Percentiles rank a stretch among this genome's conserved stretches.
phyloP scores from a whole-genome alignment of 768 basidiomycete genomes.

The Tephrocybe sp. region DNA sequence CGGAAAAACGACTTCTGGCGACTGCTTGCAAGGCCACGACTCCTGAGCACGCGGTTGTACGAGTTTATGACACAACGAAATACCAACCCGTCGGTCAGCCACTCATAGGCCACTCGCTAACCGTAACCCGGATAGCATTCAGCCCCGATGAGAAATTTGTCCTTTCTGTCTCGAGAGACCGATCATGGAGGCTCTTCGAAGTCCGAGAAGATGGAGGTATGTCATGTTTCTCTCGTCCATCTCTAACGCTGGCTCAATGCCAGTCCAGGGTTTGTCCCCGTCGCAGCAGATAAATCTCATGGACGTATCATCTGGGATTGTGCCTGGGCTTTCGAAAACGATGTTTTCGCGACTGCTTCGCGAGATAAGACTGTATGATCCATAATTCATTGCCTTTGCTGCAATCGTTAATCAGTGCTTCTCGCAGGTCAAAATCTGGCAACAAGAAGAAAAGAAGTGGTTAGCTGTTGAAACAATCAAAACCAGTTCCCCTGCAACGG shows the following conservation, averaged over 20 bases:
- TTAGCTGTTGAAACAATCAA: conserved; percentile 57
- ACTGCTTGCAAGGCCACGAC: conserved; percentile 89
- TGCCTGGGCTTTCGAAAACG: conserved; percentile 75
- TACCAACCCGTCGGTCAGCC: conserved; percentile 73
- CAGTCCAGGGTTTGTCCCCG: conserved; percentile 56
- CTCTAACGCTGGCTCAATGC: not conserved
- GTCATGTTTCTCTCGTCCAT: not conserved
- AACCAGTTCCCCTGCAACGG: conserved; percentile 75
- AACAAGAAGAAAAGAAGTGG: conserved; percentile 48
- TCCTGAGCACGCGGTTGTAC: conserved; percentile 85
- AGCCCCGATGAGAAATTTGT: conserved; percentile 79
- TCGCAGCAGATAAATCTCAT: conserved; percentile 80
- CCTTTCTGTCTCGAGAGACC: conserved; percentile 86
- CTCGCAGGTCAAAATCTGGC: conserved; percentile 83
- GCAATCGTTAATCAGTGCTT: not conserved
- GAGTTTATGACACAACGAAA: conserved; percentile 69
- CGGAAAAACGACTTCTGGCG: conserved; percentile 66
- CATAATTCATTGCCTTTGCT: not conserved
- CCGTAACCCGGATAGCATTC: conserved; percentile 88
- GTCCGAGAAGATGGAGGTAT: conserved; percentile 40
- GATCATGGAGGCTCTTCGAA: conserved; percentile 86
- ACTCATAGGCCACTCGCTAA: conserved; percentile 80
- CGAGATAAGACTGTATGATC: conserved; percentile 84
- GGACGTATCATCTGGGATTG: conserved; percentile 95
- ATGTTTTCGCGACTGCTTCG: conserved; percentile 88